These are phyloP conservation scores for Elongisporangium undulatum DNA, from an alignment of 352 stramenopile species.

Conservation along the genomic window DNA sequence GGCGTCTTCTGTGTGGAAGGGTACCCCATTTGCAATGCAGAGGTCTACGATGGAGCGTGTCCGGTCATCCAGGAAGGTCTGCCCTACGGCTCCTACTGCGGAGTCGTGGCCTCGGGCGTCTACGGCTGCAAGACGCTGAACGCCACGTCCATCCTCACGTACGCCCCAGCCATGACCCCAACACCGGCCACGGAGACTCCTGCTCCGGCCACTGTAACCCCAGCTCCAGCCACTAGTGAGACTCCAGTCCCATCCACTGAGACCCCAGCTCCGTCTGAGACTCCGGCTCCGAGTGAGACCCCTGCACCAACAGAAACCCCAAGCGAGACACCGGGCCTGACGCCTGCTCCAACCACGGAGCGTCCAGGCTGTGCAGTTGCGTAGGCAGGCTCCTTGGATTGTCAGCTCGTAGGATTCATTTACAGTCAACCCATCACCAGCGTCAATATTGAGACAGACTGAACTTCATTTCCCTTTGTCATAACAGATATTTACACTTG, in stretches of 20 bases:
- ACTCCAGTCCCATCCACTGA: neutral
- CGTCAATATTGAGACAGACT: no score
- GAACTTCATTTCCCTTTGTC: neutral
- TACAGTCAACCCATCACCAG: no score
- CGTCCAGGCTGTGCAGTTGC: no score
- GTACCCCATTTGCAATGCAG: slow-evolving; percentile 18
- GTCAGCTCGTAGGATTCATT: no score
- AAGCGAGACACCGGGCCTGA: no score
- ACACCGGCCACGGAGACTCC: neutral
- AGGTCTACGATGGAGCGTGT: slow-evolving; percentile 23
- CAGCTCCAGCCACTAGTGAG: neutral
- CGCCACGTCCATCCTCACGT: slow-evolving; percentile 11
- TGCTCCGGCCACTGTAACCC: neutral
- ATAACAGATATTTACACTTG: neutral
- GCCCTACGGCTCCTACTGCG: slow-evolving; percentile 16
- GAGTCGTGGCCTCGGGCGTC: slow-evolving; percentile 18
- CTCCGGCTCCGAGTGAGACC: neutral
- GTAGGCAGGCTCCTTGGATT: no score
- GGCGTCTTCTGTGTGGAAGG: slow-evolving; percentile 10
- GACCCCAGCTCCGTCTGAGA: neutral
- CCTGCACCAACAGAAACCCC: neutral
- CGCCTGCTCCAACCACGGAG: no score
- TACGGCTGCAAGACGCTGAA: slow-evolving; percentile 25
- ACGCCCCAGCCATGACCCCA: neutral
- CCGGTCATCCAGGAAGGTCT: slow-evolving; percentile 8